Base-by-base conservation (phyloP, 257 asterid genomes). In the Scutellaria minor region DNA sequence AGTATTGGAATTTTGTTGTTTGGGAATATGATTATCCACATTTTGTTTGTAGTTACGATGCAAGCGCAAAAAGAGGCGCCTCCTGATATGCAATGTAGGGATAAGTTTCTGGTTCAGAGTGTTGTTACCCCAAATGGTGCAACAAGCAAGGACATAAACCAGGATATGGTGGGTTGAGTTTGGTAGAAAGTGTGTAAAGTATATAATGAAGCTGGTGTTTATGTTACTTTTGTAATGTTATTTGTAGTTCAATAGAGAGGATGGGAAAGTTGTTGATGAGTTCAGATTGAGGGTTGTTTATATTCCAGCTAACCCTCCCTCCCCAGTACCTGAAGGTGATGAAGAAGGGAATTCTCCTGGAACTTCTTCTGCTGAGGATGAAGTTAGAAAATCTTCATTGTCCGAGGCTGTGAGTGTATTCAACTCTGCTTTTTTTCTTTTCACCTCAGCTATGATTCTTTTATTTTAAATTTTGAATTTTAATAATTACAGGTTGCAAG, bases 311-410 rank as follows among this genome's bases (percentile, higher is more conserved):
- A 93, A 90, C 72, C 98, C 93, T 69, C 97, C 98, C 42, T 89
- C 98, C 58, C 95, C 98, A 12, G 97, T 90, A 35, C 97, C 97
- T 3, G 97, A 93, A 90, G 98, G 83, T 71, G 89, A 94, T 14
- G 98, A 93, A 84, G 98, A 90, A 76, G 95, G 87, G 54, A 83
- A 81, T 69, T 84, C 96, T 61, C 91, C 96, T 18, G 84, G 87
- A 78, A 74, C 90, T 48, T 85, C 90, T 46, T 82, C 85, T 14
- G 75, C 83, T 57, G 96, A 87, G 62, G 91, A 87, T 68, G 97
- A 86, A 74, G 73, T 76, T 64, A 79, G 65, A 62, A 86, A 50
- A 64, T 69, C 90, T 68, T 50, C 81, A 0, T 61, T 85, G 41
- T 51, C 86, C 55, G 96, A 89, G 55, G 76, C 84, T 76, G 92